These are phyloP conservation scores for Malassezia psittaci DNA, from an alignment of 1,284 basidiomycete species.

Conservation along the genomic window DNA sequence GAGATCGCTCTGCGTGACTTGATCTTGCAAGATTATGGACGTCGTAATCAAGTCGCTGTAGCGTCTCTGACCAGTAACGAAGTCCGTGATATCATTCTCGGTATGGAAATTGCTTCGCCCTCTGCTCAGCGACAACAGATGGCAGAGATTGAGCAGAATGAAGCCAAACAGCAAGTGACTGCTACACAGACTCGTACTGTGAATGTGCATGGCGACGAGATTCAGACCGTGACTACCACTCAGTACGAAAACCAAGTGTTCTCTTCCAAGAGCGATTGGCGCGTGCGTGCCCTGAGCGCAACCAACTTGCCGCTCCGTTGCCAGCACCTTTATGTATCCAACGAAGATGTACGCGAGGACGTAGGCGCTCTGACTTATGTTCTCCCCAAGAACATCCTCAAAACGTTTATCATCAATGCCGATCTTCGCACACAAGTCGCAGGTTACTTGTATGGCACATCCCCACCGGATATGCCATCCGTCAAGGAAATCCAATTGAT, in stretches of 20 bases:
- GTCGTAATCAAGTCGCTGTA: constrained; percentile 97
- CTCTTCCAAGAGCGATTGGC: constrained; percentile 98
- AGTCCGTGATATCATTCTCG: constrained; percentile 54
- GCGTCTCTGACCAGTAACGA: constrained; percentile 91
- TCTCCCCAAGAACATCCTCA: constrained; percentile 90
- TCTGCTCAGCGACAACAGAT: constrained; percentile 88
- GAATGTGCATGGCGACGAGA: constrained; percentile 92
- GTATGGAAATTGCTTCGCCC: constrained; percentile 80
- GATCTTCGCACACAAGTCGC: constrained; percentile 94
- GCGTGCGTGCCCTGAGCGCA: constrained; percentile 85
- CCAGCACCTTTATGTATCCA: constrained; percentile 97
- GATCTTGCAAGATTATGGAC: constrained; percentile 76
- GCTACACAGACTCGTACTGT: constrained; percentile 94
- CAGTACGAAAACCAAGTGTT: constrained; percentile 97
- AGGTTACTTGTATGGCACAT: constrained; percentile 81
- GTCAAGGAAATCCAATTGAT: constrained; percentile 98
- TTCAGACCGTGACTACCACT: constrained; percentile 90
- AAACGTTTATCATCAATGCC: constrained; percentile 83
- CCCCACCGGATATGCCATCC: constrained; percentile 89
- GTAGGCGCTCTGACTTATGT: constrained; percentile 87
- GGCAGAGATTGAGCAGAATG: constrained; percentile 89
- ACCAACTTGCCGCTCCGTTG: constrained; percentile 90
- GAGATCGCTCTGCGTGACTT: constrained; percentile 72
- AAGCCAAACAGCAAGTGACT: constrained; percentile 86
- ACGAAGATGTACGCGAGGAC: constrained; percentile 97